Evolutionary conservation across 2,329 filamentous ascomycete genomes (phyloP).

Genomic region (Phyllosticta citriasiana): DNA sequence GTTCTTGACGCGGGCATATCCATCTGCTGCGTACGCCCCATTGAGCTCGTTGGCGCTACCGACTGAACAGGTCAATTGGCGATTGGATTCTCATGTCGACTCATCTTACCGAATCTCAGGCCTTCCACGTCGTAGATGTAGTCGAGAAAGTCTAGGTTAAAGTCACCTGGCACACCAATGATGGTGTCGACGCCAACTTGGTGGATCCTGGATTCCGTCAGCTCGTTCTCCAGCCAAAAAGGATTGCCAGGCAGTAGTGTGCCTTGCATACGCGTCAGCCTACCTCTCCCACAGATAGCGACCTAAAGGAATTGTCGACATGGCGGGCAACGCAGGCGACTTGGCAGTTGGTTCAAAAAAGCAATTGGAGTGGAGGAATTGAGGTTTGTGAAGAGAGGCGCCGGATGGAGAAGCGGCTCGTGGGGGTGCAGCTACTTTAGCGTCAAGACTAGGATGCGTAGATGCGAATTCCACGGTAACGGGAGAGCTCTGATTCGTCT

Average conservation of each 20-base stretch:
- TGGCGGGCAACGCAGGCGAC: conserved; percentile 3
- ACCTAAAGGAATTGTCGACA: conserved; percentile 29
- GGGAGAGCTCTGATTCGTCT: background rate
- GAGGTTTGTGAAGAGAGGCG: background rate
- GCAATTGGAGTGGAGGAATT: background rate
- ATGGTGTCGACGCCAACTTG: conserved; percentile 32
- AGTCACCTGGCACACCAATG: conserved; percentile 37
- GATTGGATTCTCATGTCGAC: background rate
- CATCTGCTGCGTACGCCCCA: conserved; percentile 48
- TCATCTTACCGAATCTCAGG: conserved; percentile 24
- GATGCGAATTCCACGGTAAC: background rate
- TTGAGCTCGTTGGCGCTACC: conserved; percentile 52
- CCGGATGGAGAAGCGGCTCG: background rate
- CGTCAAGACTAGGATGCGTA: background rate
- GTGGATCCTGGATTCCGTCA: conserved; percentile 21
- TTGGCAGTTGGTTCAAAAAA: background rate
- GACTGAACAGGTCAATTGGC: conserved; percentile 18
- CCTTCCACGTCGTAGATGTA: conserved; percentile 31
- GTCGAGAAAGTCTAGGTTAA: conserved; percentile 37
- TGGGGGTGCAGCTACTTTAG: background rate
- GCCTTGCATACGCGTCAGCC: background rate
- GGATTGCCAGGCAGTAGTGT: background rate
- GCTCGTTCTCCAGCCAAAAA: background rate
- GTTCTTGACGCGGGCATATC: conserved; percentile 46
- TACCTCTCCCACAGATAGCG: conserved; percentile 32